Percentiles rank a stretch among this genome's conserved stretches.
These are phyloP conservation scores for Aspergillus pseudonomiae DNA, from an alignment of 2,329 filamentous ascomycete genomes.

Conservation along the genomic window DNA sequence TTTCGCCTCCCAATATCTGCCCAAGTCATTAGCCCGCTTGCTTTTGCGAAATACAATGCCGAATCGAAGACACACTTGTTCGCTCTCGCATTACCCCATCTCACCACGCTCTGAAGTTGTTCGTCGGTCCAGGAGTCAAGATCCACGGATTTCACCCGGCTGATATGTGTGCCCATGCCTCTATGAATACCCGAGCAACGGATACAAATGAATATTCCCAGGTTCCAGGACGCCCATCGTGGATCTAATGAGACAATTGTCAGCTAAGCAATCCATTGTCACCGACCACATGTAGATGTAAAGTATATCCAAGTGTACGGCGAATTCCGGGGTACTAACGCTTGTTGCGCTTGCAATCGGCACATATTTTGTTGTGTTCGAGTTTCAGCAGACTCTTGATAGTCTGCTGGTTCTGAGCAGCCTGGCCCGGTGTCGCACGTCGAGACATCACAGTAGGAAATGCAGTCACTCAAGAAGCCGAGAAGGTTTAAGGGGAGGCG, in stretches of 20 bases:
- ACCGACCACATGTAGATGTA: background rate
- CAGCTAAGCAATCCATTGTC: conserved; percentile 7
- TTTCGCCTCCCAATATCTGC: conserved; percentile 89
- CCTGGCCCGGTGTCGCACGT: conserved; percentile 74
- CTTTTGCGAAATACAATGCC: background rate
- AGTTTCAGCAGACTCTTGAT: conserved; percentile 95
- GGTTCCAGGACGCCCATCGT: conserved; percentile 98
- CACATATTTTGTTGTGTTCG: conserved; percentile 93
- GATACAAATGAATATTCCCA: conserved; percentile 97
- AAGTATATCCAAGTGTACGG: background rate
- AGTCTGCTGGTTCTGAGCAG: conserved; percentile 88
- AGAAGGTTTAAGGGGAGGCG: conserved; percentile 11
- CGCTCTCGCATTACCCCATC: conserved; percentile 93
- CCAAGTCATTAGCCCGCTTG: conserved; percentile 15
- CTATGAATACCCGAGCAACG: conserved; percentile 98
- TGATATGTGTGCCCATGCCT: conserved; percentile 98
- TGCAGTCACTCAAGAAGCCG: conserved; percentile 14
- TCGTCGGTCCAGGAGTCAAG: conserved; percentile 98
- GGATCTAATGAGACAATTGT: conserved; percentile 65
- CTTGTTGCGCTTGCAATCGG: conserved; percentile 98
- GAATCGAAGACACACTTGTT: conserved; percentile 69
- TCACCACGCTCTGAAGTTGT: conserved; percentile 88
- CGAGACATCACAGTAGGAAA: conserved; percentile 38
- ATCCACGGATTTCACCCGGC: conserved; percentile 95
- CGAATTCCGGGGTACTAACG: conserved; percentile 61